Percentiles rank a stretch among this genome's conserved stretches.
phyloP scores from a whole-genome alignment of 2,329 filamentous ascomycete species.

The Aspergillus novoparasiticus region DNA sequence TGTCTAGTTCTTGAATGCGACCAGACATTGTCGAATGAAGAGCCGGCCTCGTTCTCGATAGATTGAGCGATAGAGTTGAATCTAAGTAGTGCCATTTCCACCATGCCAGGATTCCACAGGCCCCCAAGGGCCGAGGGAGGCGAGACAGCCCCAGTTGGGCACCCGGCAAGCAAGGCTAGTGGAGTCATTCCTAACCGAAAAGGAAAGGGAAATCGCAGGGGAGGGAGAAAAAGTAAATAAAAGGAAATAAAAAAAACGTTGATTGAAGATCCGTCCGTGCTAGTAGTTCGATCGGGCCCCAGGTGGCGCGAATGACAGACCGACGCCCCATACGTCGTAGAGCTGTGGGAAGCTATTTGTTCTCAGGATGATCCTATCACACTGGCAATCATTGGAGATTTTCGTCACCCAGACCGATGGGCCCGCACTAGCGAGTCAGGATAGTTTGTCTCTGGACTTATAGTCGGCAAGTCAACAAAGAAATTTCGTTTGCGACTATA shows the following conservation, averaged over 20 bases:
- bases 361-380: conserved; percentile 9
- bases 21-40: conserved; percentile 19
- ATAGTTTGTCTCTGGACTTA: background rate
- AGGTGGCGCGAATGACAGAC: conserved; percentile 16
- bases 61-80: conserved; percentile 26
- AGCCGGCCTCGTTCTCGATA: conserved; percentile 23
- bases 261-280: conserved; percentile 21
- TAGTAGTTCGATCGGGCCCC: conserved; percentile 18
- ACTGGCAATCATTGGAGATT: conserved; percentile 10
- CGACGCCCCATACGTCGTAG: background rate
- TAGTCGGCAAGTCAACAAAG: background rate
- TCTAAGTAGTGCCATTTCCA: conserved; percentile 22
- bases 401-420: conserved; percentile 5
- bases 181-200: conserved; percentile 17
- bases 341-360: conserved; percentile 11
- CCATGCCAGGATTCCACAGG: conserved; percentile 17
- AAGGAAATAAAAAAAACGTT: conserved; percentile 18
- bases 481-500: background rate
- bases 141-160: conserved; percentile 9
- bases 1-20: conserved; percentile 10
- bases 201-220: conserved; percentile 4
- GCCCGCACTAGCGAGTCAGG: background rate
- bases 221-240: conserved; percentile 4
- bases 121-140: conserved; percentile 12
- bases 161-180: conserved; percentile 19